Evolutionary conservation across 768 basidiomycete genomes (phyloP), one percentile per base, ranked within the genome.

Genomic region (Agaricus sinodeliciosus): DNA sequence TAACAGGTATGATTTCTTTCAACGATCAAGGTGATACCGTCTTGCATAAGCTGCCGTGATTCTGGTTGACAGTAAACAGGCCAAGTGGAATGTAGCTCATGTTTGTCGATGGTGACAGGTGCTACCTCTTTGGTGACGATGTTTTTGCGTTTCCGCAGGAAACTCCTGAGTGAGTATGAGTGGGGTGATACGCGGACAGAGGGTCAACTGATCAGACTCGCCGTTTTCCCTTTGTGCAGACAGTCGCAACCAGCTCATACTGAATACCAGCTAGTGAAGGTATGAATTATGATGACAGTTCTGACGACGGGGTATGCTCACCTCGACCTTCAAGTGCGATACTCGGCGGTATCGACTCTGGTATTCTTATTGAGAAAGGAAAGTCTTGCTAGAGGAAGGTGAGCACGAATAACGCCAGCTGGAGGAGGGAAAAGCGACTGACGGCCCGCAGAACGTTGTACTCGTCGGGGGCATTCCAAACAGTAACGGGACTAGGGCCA

Each of bases 71-170:
- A 80, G 63, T 92, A 95, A 27, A 94, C 78, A 2, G 94, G 93
- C 94, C 94, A 96, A 1, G 90, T 85, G 3, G 92, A 87, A 62
- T 95, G 93, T 6, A 94, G 72, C 58, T 95, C 94, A 62, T 95
- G 93, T 67, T 95, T 96, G 73, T 91, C 88, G 60, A 96, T 90
- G 57, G 84, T 80, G 42, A 96, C 85, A 11, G 77, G 71, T 31
- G 87, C 80, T 16, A 80, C 74, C 11, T 83, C 79, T n/a, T 84
- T 80, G 27, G 81, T 68, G 40, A 89, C 78, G 18, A 79, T 73
- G 1, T 85, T 79, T 61, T 89, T 86, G 59, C 87, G 83, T 57
- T 86, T 83, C 34, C 90, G 89, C 51, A 95, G 78, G 64, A 94
- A 84, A 5, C 90, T 83, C 63, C 90, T 90, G 63, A n/a, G 28